Evolutionary conservation across 768 basidiomycete genomes (phyloP).

Genomic region (Auriculariales sp.): DNA sequence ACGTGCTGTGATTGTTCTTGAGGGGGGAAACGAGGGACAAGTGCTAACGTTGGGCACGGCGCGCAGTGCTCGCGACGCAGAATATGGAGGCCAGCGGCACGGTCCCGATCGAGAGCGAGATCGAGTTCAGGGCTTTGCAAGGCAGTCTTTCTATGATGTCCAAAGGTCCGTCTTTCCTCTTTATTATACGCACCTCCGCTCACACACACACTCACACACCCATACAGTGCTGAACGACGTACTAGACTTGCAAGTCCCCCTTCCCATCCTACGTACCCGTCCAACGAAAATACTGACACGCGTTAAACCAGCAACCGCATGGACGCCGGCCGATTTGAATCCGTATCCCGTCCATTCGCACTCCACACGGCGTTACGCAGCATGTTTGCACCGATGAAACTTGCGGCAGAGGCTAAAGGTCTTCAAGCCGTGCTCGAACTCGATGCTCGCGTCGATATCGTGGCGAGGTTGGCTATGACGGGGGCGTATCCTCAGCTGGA

Average conservation of each 20-base stretch:
- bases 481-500: conserved; percentile 2
- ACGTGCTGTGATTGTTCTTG: conserved; percentile 5
- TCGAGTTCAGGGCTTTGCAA: conserved; percentile 78
- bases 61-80: conserved; percentile 64
- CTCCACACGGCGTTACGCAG: conserved; percentile 4
- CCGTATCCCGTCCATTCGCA: conserved; percentile 10
- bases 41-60: neutral
- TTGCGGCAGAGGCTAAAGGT: conserved; percentile 6
- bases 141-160: conserved; percentile 82
- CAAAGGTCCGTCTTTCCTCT: conserved; percentile 34
- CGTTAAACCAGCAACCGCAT: conserved; percentile 47
- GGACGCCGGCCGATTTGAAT: conserved; percentile 78
- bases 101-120: conserved; percentile 59
- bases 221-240: conserved; percentile 58
- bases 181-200: conserved; percentile 14
- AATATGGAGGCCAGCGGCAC: conserved; percentile 75
- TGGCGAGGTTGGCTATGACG: conserved; percentile 10
- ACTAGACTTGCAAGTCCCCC: conserved; percentile 49
- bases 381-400: conserved; percentile 5
- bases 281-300: conserved; percentile 1
- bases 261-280: neutral
- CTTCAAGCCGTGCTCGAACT: conserved; percentile 17
- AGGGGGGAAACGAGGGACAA: too few species aligned
- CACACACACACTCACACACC: conserved; percentile 14
- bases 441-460: conserved; percentile 14